Evolutionary conservation across 2,329 filamentous ascomycete genomes (phyloP).

Genomic region (Pseudofabraea citricarpa): DNA sequence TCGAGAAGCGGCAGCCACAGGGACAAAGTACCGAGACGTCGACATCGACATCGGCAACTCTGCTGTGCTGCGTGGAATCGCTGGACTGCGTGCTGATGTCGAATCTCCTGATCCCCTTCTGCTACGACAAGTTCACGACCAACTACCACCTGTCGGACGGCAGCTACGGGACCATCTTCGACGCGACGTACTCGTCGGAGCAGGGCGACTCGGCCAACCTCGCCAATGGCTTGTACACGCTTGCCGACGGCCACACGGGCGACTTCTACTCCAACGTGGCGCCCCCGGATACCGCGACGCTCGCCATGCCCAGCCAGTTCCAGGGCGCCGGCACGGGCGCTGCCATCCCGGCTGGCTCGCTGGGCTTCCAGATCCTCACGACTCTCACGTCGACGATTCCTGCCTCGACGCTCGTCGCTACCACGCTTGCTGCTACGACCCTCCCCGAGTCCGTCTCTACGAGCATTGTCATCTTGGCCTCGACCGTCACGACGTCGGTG

Average conservation of each 20-base stretch:
- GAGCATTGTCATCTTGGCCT: background rate
- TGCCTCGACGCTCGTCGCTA: constrained; percentile 13
- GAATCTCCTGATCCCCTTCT: constrained; percentile 38
- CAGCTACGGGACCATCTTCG: constrained; percentile 39
- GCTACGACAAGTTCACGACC: constrained; percentile 48
- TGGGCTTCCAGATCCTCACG: constrained; percentile 33
- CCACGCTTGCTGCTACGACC: constrained; percentile 6
- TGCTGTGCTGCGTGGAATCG: constrained; percentile 20
- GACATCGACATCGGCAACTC: constrained; percentile 2
- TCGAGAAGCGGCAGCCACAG: constrained; percentile 6
- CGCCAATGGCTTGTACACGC: constrained; percentile 37
- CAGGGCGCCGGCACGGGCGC: constrained; percentile 40
- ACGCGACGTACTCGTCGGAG: constrained; percentile 35
- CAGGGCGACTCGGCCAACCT: constrained; percentile 36
- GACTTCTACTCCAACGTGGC: constrained; percentile 38
- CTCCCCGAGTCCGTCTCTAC: background rate
- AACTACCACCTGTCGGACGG: constrained; percentile 42
- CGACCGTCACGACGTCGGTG: too few species aligned
- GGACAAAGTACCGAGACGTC: constrained; percentile 1
- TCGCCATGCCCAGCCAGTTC: constrained; percentile 39
- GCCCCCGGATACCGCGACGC: constrained; percentile 36
- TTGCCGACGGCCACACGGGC: constrained; percentile 31
- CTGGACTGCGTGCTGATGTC: constrained; percentile 21
- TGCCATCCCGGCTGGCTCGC: constrained; percentile 37
- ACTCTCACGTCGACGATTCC: constrained; percentile 22